Base-by-base conservation (phyloP, 257 asterid genomes). In the Fraxinus pennsylvanica region DNA sequence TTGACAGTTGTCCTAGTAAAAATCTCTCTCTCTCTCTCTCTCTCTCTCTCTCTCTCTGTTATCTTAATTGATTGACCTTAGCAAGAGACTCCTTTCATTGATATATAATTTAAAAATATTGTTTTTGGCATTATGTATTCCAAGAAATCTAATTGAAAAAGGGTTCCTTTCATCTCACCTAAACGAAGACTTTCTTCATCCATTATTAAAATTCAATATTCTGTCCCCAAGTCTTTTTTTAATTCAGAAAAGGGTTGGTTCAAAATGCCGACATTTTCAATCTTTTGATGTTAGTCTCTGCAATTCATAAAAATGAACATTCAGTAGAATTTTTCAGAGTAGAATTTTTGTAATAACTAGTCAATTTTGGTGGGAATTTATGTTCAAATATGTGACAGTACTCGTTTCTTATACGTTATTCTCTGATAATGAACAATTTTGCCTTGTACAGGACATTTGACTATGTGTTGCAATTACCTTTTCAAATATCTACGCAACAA, bases 61-160 rank as follows among this genome's bases (percentile, higher is more conserved):
- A 83, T 85, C 80, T 79, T 86, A 86, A 79, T 88, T 81, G 85
- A 82, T 87, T 88, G 91, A 87, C 88, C 87, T 85, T 68, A 86
- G 85, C 76, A 72, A 36, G 77, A 38, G 86, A 83, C 85, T 89
- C 72, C 57, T 76, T 77, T 73, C 63, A 73, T 65, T 72, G 43
- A 71, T 79, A 22, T 27, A 22, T 76, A 29, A 78, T 76, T 30
- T 22, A 36, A 76, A 72, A 78, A 36, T 36, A 41, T 70, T 5
- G 67, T 87, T 85, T 85, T 84, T 85, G 85, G 78, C 47, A 84
- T 87, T 82, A 80, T 88, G 79, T 84, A 81, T 68, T 85, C 82
- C 80, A 73, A 72, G 86, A 83, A 83, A 81, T 78, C 72, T 74
- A 57, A 73, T 80, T 75, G 85, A 72, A 83, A 86, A 83, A 35